Evolutionary conservation across 108 stramenopile species (phyloP).

Genomic region (Heterococcus sp.): DNA sequence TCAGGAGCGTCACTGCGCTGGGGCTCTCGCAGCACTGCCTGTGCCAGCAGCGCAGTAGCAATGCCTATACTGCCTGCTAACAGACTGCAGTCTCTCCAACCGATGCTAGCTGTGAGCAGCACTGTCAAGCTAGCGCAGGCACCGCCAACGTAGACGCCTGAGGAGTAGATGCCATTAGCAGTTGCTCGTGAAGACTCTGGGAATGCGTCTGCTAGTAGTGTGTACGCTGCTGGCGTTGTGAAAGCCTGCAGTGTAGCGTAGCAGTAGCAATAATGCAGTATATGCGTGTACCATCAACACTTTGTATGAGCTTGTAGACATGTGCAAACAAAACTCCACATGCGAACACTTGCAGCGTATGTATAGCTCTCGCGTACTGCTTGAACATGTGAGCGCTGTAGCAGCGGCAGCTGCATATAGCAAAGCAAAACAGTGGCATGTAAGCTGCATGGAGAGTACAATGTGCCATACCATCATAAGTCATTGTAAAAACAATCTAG

Average conservation of each 20-base stretch:
- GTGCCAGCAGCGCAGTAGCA: constrained; percentile 15
- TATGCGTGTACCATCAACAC: background rate
- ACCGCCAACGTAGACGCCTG: constrained; percentile 44
- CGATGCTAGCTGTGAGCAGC: constrained; percentile 4
- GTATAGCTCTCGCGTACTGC: background rate
- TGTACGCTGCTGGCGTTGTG: background rate
- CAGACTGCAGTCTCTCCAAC: constrained; percentile 30
- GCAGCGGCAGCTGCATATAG: background rate
- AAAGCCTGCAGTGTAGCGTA: background rate
- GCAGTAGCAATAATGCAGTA: background rate
- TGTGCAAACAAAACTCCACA: too few species aligned
- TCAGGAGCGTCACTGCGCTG: background rate
- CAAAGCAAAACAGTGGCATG: background rate
- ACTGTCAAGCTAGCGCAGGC: constrained; percentile 40
- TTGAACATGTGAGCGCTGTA: background rate
- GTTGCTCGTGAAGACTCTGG: constrained; percentile 31
- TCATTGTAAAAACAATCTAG: background rate
- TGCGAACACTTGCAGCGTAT: background rate
- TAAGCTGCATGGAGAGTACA: background rate
- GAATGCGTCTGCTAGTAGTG: constrained; percentile 32
- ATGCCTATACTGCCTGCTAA: constrained; percentile 19
- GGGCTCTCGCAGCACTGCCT: constrained; percentile 16
- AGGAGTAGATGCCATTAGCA: constrained; percentile 48
- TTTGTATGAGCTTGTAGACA: too few species aligned
- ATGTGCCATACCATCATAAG: background rate